Evolutionary conservation across 768 basidiomycete genomes (phyloP), one percentile per base, ranked within the genome.

Genomic region (Naganishia antarctica): DNA sequence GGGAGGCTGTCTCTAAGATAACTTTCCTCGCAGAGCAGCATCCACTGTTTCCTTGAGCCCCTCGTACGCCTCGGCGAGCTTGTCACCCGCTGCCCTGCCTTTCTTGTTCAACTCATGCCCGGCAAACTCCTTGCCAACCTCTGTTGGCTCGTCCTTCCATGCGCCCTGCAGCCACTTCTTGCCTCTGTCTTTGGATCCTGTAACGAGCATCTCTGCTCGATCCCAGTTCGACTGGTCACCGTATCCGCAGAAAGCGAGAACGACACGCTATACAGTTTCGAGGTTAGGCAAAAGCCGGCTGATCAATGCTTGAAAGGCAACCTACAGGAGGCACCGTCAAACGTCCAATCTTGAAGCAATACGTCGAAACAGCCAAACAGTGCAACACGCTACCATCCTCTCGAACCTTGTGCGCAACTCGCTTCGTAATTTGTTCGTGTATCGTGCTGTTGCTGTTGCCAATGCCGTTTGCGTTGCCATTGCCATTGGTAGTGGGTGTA

Each of bases 331-430:
- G 66, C 11, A 67, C 61, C 16, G 66, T 67, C 37, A 67, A 29
- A 12, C 66, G 53, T 23, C 66, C 66, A 15, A 67, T 48, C 46
- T 67, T 67, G 47, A 67, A 67, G 29, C 66, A 67, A 32, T 67
- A 67, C 9, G 61, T 45, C 12, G 60, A 61, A 16, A 67, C 61
- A 28, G 41, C 57, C 29, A 67, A 63, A 63, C 66, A 67, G 47
- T 67, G 61, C 61, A 67, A 46, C 23, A 67, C 57, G n/a, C 49
- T 43, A 0, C 66, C 66, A 37, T 67, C 66, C 32, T 25, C 51
- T 26, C 63, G 48, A 13, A 53, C 37, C 28, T 28, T 50, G 9
- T 46, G 62, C 16, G 50, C 28, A 4, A 48, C 48, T n/a, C 40
- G 61, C 25, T 62, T 62, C 1, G 61, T 31, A 18, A 60, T 60